These are phyloP conservation scores for Barbarea vulgaris DNA, from an alignment of 345 rosid species.

Conservation along the genomic window DNA sequence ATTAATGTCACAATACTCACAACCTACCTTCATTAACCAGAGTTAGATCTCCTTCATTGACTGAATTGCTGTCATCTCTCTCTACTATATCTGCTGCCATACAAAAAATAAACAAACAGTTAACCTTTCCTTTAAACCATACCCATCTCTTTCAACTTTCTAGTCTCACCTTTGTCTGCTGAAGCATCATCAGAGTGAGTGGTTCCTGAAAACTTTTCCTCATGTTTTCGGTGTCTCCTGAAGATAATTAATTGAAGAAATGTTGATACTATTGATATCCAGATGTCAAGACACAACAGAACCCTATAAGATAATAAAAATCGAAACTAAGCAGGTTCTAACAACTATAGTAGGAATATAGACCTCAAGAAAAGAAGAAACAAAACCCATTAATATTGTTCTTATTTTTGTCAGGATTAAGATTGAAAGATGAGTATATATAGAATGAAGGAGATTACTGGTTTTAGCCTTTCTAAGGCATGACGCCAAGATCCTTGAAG, in stretches of 20 bases:
- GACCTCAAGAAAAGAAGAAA: conserved; percentile 33
- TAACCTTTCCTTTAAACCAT: neutral
- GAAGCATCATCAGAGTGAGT: conserved; percentile 2
- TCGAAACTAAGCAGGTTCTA: too few relatives aligned
- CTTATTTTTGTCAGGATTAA: conserved; percentile 8
- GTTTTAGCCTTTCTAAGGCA: conserved; percentile 44
- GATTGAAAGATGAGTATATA: conserved; percentile 26
- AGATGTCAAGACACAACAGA: conserved; percentile 1
- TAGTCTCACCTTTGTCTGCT: conserved; percentile 32
- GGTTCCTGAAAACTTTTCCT: conserved; percentile 17
- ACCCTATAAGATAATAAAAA: too few relatives aligned
- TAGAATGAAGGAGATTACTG: conserved; percentile 36
- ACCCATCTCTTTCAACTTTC: neutral
- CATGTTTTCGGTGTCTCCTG: conserved; percentile 23
- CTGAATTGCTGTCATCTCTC: conserved; percentile 13
- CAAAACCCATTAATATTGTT: conserved; percentile 28
- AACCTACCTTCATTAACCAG: conserved; percentile 43
- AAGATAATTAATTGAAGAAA: conserved; percentile 6
- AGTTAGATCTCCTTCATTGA: conserved; percentile 12
- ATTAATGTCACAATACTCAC: conserved; percentile 20
- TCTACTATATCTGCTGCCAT: conserved; percentile 17
- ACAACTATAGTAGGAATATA: too few relatives aligned
- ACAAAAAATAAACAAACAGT: neutral
- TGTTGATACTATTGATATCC: neutral
- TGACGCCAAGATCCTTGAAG: conserved; percentile 79